phyloP scores from a whole-genome alignment of 352 stramenopile species.

The Salisapilia sapeloensis region DNA sequence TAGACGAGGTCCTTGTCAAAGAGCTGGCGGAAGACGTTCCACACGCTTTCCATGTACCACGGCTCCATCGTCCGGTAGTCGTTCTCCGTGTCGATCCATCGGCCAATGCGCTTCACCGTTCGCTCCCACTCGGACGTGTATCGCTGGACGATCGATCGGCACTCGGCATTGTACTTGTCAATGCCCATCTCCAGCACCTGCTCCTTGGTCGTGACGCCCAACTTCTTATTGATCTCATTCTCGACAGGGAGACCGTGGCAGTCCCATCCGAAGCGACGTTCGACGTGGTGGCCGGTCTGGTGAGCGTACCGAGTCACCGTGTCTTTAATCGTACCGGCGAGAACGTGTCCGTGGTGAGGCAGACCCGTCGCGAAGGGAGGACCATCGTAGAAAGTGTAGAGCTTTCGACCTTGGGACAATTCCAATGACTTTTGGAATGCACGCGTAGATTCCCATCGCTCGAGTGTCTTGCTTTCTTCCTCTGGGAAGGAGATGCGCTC shows the following conservation, averaged over 20 bases:
- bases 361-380: conserved; percentile 97
- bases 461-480: conserved; percentile 58
- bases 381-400: conserved; percentile 99
- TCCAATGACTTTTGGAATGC: conserved; percentile 86
- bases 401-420: conserved; percentile 84
- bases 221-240: conserved; percentile 99
- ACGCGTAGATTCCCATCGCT: conserved; percentile 73
- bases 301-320: conserved; percentile 99
- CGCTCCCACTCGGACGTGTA: conserved; percentile 99
- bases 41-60: conserved; percentile 99
- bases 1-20: conserved; percentile 98
- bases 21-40: conserved; percentile 98
- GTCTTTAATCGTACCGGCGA: conserved; percentile 99
- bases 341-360: conserved; percentile 97
- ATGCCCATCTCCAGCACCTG: conserved; percentile 96
- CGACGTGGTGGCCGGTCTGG: conserved; percentile 94
- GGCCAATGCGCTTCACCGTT: conserved; percentile 94
- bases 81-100: conserved; percentile 99
- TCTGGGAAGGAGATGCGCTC: conserved; percentile 79
- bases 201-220: conserved; percentile 94
- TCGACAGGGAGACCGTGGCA: conserved; percentile 98
- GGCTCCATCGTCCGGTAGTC: conserved; percentile 99
- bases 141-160: conserved; percentile 92
- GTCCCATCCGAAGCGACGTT: conserved; percentile 97
- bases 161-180: conserved; percentile 98